Conservation (phyloP, 2,329 filamentous ascomycete genomes). For the Colletotrichum cuscutae region DNA sequence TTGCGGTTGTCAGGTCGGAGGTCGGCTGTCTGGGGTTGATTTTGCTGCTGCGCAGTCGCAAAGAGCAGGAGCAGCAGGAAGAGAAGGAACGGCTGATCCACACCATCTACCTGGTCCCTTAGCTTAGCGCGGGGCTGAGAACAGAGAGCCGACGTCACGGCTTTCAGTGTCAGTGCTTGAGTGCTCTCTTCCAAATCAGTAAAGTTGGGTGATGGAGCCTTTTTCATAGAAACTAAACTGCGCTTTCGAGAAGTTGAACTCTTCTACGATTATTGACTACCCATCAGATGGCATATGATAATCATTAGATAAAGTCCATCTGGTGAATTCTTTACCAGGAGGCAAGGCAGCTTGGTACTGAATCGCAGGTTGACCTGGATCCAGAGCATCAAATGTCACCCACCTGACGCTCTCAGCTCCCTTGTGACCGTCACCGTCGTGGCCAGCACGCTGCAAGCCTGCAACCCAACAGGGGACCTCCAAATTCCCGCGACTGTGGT, state of each 20-base stretch:
- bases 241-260: too few relatives aligned
- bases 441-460: neutral
- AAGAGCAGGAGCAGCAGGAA: conserved; percentile 5
- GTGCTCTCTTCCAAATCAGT: neutral
- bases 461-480: conserved; percentile 1
- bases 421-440: conserved; percentile 14
- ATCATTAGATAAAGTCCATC: neutral
- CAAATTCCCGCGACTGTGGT: neutral
- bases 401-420: conserved; percentile 24
- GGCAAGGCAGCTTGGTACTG: neutral
- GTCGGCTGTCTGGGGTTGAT: neutral
- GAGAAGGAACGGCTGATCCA: conserved; percentile 17
- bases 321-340: neutral
- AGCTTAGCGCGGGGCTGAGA: conserved; percentile 33
- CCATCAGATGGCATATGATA: too few relatives aligned
- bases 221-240: too few relatives aligned
- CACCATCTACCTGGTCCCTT: conserved; percentile 1
- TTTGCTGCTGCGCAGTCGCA: conserved; percentile 13
- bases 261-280: neutral
- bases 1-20: conserved; percentile 7
- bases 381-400: conserved; percentile 1
- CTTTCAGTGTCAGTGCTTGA: neutral
- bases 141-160: conserved; percentile 32
- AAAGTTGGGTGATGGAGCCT: neutral
- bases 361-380: neutral